Percentiles rank a stretch among this genome's conserved stretches.
These are phyloP conservation scores for Gillenia trifoliata DNA, from an alignment of 306 rosid genomes.

Conservation along the genomic window DNA sequence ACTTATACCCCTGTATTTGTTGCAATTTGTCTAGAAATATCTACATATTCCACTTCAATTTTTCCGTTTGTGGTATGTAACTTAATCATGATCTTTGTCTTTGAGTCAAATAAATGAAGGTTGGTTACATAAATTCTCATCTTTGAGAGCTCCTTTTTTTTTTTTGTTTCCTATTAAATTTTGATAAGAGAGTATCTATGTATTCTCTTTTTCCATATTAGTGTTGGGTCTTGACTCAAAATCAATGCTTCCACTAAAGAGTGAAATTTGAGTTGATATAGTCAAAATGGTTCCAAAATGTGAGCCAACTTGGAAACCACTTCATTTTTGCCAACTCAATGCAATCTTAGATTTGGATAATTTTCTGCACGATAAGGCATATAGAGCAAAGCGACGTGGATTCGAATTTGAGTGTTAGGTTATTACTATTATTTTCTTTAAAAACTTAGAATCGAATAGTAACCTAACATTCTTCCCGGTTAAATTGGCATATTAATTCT, in stretches of 20 bases:
- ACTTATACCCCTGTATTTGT: no score
- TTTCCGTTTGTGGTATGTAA: no score
- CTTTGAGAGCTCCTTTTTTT: not conserved
- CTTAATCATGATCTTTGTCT: no score
- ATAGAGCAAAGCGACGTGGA: no score
- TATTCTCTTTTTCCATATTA: not conserved
- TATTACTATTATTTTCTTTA: not conserved
- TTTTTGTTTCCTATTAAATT: not conserved
- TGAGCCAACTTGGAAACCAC: not conserved
- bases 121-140: not conserved
- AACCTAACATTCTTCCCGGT: no score
- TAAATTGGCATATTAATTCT: rapidly evolving
- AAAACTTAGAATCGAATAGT: no score
- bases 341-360: not conserved
- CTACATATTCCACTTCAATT: no score
- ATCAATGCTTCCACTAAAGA: not conserved
- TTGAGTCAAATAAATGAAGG: not conserved
- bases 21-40: no score
- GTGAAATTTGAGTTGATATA: not conserved
- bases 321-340: not conserved
- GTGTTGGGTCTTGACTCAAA: not conserved
- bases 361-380: not conserved
- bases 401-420: no score
- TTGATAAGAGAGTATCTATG: not conserved
- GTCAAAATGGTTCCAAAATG: not conserved